phyloP scores from a whole-genome alignment of 129 eudicot species.

The Erigeron canadensis region DNA sequence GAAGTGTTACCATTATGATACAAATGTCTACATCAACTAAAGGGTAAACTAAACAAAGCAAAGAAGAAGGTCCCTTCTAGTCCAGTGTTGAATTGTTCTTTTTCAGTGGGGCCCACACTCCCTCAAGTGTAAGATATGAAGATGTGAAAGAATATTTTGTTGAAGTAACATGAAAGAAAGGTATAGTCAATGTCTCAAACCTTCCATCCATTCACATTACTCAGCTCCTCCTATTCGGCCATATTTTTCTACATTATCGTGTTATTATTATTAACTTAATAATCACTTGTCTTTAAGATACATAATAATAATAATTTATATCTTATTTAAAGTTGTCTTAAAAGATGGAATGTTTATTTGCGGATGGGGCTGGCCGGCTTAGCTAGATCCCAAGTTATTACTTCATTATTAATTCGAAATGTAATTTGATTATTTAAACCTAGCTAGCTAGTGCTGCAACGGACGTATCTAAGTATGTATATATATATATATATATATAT shows the following conservation, averaged over 20 bases:
- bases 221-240: conserved; percentile 5
- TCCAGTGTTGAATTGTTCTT: conserved; percentile 25
- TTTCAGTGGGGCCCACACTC: conserved; percentile 23
- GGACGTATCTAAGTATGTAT: neutral
- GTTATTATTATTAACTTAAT: no score
- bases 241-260: conserved; percentile 24
- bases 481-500: no score
- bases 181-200: conserved; percentile 45
- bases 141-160: conserved; percentile 47
- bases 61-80: conserved; percentile 35
- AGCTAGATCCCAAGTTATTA: no score
- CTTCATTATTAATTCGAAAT: no score
- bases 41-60: conserved; percentile 21
- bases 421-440: no score
- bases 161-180: conserved; percentile 50
- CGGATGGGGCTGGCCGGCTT: no score
- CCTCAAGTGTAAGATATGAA: conserved; percentile 11
- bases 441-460: neutral
- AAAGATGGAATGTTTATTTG: conserved; percentile 31
- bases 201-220: conserved; percentile 39
- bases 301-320: no score
- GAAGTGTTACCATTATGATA: conserved; percentile 32
- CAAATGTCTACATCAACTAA: conserved; percentile 32
- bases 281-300: no score
- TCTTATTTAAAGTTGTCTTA: conserved; percentile 27